Percentiles rank a stretch among this genome's conserved stretches.
Evolutionary conservation across 306 rosid genomes (phyloP).

Genomic region (Prunus mongolica): DNA sequence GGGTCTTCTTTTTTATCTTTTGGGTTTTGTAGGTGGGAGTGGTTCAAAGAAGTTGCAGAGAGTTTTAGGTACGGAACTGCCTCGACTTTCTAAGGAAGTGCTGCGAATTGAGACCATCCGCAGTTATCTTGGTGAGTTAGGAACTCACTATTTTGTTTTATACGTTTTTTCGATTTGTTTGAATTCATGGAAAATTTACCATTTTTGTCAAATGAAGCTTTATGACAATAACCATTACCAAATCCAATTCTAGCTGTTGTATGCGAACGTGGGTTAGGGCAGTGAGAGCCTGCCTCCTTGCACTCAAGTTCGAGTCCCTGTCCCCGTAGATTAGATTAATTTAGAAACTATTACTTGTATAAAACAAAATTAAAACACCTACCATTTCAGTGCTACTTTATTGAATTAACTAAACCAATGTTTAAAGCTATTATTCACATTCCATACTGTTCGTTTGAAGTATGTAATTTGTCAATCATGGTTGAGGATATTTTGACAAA

Average conservation of each 20-base stretch:
- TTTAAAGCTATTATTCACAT: not conserved
- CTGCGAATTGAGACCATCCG: conserved; percentile 43
- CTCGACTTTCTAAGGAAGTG: conserved; percentile 48
- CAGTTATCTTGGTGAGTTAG: conserved; percentile 53
- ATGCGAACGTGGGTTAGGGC: not conserved
- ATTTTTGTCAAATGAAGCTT: not conserved
- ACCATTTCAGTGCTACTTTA: not conserved
- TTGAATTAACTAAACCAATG: not conserved
- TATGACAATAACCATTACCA: not conserved
- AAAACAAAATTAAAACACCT: too few relatives aligned
- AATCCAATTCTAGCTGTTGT: not conserved
- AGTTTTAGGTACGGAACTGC: conserved; percentile 46
- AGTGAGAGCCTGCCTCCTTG: too few relatives aligned
- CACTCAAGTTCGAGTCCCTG: too few relatives aligned
- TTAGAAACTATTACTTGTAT: not conserved
- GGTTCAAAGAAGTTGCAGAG: conserved; percentile 43
- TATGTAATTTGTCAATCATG: not conserved
- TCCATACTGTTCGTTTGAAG: not conserved
- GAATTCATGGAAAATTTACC: not conserved
- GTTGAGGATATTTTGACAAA: not conserved
- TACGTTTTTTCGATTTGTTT: not conserved
- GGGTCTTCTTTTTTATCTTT: not conserved
- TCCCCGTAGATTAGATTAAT: too few relatives aligned
- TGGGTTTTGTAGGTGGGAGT: conserved; percentile 33
- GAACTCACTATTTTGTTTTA: not conserved